Evolutionary conservation across 208 protist species (phyloP).

Genomic region (Tritrichomonas musculus): DNA sequence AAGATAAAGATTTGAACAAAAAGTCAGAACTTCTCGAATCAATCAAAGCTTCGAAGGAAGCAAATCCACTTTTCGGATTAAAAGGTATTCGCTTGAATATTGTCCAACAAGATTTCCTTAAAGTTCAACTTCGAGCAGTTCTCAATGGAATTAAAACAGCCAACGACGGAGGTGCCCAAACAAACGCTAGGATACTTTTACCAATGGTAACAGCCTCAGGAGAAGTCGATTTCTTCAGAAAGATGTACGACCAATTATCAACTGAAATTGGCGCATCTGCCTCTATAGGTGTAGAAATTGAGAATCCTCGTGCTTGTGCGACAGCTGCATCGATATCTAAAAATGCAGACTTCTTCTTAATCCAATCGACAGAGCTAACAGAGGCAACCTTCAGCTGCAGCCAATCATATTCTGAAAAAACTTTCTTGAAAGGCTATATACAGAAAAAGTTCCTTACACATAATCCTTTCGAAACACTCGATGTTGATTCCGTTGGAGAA

Average conservation of each 20-base stretch:
- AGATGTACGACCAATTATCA: background rate
- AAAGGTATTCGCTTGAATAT: background rate
- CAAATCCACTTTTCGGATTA: background rate
- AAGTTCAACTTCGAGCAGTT: background rate
- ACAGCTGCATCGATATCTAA: background rate
- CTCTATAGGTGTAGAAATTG: background rate
- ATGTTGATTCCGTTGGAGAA: background rate
- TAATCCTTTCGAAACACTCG: background rate
- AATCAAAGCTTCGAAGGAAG: background rate
- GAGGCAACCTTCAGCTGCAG: background rate
- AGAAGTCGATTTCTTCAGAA: background rate
- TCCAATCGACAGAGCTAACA: background rate
- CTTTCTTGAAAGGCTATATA: background rate
- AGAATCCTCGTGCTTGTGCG: background rate
- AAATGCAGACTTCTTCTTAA: background rate
- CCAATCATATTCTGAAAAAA: background rate
- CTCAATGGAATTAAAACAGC: background rate
- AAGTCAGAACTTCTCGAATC: background rate
- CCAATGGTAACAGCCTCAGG: background rate
- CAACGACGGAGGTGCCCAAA: background rate
- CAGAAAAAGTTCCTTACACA: background rate
- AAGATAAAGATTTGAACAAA: background rate
- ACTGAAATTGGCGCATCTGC: background rate
- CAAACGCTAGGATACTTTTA: background rate
- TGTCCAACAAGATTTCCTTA: background rate